phyloP scores from a whole-genome alignment of 805 yeast species.

The Pichia scutulata region DNA sequence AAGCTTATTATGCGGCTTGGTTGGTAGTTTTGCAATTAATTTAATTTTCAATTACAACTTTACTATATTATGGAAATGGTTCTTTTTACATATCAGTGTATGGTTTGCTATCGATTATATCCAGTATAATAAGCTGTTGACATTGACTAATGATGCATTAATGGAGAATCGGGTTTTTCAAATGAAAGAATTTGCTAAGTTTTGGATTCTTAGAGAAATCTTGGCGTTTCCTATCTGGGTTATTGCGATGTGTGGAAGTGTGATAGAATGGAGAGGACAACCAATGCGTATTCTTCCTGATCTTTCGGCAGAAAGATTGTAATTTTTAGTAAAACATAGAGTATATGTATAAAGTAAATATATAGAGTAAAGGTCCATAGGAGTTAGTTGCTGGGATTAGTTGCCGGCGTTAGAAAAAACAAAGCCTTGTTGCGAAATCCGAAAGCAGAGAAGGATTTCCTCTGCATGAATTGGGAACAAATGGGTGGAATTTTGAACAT shows the following conservation, averaged over 20 bases:
- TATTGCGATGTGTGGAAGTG: constrained; percentile 68
- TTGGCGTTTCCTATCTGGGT: constrained; percentile 83
- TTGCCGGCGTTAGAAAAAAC: neutral
- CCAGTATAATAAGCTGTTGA: constrained; percentile 44
- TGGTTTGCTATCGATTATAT: constrained; percentile 64
- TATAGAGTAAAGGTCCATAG: neutral
- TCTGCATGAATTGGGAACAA: neutral
- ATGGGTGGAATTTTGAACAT: neutral
- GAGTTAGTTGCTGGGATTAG: too few species aligned
- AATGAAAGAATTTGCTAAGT: constrained; percentile 22
- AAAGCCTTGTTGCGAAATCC: neutral
- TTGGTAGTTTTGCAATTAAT: constrained; percentile 56
- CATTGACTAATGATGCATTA: constrained; percentile 8
- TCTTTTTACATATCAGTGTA: constrained; percentile 43
- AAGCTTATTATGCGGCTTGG: constrained; percentile 54
- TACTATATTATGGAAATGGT: constrained; percentile 22
- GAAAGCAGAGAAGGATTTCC: neutral
- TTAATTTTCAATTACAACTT: constrained; percentile 31
- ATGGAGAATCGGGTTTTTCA: neutral
- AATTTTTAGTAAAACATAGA: neutral
- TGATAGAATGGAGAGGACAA: constrained; percentile 71
- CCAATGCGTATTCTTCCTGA: constrained; percentile 69
- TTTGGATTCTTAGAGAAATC: constrained; percentile 65
- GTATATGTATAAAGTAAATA: neutral
- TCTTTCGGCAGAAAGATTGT: constrained; percentile 52